Evolutionary conservation across 495 filamentous ascomycete species (phyloP).

Genomic region (Darksidea phi): DNA sequence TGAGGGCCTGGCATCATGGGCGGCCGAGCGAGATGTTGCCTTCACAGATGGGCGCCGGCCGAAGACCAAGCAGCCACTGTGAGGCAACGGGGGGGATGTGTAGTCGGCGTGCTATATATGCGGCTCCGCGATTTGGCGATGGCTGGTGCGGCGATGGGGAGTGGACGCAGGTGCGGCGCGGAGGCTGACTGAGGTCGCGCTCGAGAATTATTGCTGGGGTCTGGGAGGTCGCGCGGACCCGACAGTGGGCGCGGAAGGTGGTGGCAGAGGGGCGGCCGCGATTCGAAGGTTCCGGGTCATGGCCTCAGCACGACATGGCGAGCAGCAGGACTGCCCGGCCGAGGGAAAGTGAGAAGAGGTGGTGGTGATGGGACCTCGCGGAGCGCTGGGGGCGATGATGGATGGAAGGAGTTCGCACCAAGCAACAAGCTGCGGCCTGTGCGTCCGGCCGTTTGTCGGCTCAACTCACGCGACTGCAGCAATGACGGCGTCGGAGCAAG

Average conservation of each 20-base stretch:
- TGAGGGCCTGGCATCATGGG: conserved; percentile 37
- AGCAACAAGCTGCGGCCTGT: background rate
- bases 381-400: conserved; percentile 6
- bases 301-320: conserved; percentile 20
- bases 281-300: conserved; percentile 7
- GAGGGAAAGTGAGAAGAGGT: background rate
- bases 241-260: conserved; percentile 2
- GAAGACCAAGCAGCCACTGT: conserved; percentile 34
- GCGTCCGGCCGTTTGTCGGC: background rate
- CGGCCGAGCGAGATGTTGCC: conserved; percentile 25
- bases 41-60: conserved; percentile 37
- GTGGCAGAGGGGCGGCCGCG: conserved; percentile 8
- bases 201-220: conserved; percentile 25
- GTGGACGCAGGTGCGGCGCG: conserved; percentile 1
- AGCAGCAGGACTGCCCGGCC: conserved; percentile 7
- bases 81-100: conserved; percentile 24
- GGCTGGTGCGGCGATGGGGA: background rate
- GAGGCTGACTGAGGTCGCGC: background rate
- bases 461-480: conserved; percentile 1
- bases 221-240: conserved; percentile 21
- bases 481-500: too few species aligned
- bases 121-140: too few species aligned
- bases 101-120: too few species aligned
- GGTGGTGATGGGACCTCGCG: background rate
- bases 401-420: conserved; percentile 23